Conservation (phyloP, 352 stramenopile species). For the Globisporangium lucens region DNA sequence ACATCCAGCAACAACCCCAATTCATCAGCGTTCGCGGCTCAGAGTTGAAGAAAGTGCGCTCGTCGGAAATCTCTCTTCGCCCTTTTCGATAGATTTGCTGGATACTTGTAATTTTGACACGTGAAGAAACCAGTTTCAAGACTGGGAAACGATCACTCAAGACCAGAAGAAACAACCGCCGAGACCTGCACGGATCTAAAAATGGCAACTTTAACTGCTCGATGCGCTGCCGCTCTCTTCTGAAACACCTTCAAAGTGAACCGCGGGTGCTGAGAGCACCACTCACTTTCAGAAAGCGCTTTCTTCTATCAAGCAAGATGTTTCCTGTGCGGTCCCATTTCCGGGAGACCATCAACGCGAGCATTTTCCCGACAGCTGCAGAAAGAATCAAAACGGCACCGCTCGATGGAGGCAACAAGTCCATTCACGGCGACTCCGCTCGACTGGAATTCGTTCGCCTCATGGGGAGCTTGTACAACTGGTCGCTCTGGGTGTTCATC, state of each 20-base stretch:
- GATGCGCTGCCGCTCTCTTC: neutral
- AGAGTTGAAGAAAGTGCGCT: conserved; percentile 3
- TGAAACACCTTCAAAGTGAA: neutral
- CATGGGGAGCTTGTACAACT: conserved; percentile 14
- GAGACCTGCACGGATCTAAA: neutral
- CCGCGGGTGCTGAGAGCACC: neutral
- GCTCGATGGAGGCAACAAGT: neutral
- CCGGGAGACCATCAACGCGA: conserved; percentile 2
- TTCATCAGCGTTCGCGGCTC: neutral
- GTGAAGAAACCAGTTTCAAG: neutral
- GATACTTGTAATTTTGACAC: neutral
- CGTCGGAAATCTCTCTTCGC: conserved; percentile 1
- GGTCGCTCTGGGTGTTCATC: conserved; percentile 17
- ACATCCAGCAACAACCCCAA: neutral
- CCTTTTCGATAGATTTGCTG: neutral
- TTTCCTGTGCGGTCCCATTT: neutral
- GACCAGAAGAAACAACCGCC: neutral
- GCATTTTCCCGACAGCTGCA: neutral
- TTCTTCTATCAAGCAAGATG: neutral
- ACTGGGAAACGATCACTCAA: neutral
- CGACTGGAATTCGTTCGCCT: neutral
- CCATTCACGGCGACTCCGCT: neutral
- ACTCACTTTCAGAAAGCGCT: neutral
- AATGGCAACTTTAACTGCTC: neutral
- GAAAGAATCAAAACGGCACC: neutral